phyloP scores from a whole-genome alignment of 2,329 filamentous ascomycete species.

The Colletotrichum viniferum region DNA sequence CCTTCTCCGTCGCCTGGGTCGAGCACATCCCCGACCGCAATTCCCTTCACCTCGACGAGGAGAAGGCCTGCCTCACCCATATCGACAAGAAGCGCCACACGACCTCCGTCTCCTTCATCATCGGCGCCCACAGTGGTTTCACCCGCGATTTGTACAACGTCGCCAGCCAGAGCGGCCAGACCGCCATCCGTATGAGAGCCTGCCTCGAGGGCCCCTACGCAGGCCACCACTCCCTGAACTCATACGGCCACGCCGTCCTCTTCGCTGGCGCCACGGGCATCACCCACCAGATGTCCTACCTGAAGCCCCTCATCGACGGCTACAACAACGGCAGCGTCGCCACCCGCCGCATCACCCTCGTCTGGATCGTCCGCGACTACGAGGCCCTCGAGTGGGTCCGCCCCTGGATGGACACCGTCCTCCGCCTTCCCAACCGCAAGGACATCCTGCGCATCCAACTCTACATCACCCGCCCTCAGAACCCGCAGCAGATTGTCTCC shows the following conservation, averaged over 20 bases:
- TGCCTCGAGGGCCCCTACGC: slow-evolving; percentile 91
- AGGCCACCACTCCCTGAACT: slow-evolving; percentile 82
- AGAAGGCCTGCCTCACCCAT: slow-evolving; percentile 41
- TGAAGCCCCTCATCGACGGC: slow-evolving; percentile 76
- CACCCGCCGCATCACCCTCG: slow-evolving; percentile 78
- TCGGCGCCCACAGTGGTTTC: slow-evolving; percentile 87
- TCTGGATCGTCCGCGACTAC: slow-evolving; percentile 92
- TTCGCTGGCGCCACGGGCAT: slow-evolving; percentile 95
- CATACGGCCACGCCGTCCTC: slow-evolving; percentile 89
- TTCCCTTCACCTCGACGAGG: slow-evolving; percentile 33
- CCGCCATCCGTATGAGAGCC: slow-evolving; percentile 67
- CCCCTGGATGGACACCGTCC: slow-evolving; percentile 78
- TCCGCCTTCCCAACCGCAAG: slow-evolving; percentile 79
- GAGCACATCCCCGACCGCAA: slow-evolving; percentile 54
- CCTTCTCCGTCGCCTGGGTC: slow-evolving; percentile 80
- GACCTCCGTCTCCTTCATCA: slow-evolving; percentile 76
- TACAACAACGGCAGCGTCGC: slow-evolving; percentile 75
- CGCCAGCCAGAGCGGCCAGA: slow-evolving; percentile 58
- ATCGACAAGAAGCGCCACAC: slow-evolving; percentile 46
- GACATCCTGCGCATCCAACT: slow-evolving; percentile 86
- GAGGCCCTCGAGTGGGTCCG: slow-evolving; percentile 93
- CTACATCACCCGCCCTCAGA: slow-evolving; percentile 87
- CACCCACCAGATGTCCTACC: slow-evolving; percentile 90
- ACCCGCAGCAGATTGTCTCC: slow-evolving; percentile 79
- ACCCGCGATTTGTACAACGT: slow-evolving; percentile 81